Base-by-base conservation (phyloP, 495 filamentous ascomycete species). In the Astrothelium macrocarpum region DNA sequence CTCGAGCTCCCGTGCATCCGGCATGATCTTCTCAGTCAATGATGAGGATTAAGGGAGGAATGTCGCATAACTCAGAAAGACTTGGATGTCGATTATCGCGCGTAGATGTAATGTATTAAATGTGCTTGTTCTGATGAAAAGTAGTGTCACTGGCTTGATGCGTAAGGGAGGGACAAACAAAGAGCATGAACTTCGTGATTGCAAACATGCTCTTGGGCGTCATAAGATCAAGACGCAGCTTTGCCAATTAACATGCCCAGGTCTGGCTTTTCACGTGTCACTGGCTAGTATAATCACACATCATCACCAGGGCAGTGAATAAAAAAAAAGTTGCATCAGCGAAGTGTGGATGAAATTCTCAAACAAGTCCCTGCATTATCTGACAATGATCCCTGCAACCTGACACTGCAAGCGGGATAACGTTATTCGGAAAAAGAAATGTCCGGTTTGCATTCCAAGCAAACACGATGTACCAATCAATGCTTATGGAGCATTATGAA, bases 1-100 rank as follows among this genome's bases (percentile, higher is more conserved):
- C 1, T 67, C 61, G 23, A 69, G 61, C 25, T 66, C 65, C 31
- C 46, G 16, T 20, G 63, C 65, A 62, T 56, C 49, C 26, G 49
- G 49, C 49, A 56, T 56, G 49, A 29, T 56, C 0, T 25, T 2
- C 20, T 29, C 5, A 2, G 20, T 11, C 25, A 2, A 29, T 11
- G 29, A 56, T 28, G 49, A 56, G 25, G 25, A n/a, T 20, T 29
- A 29, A n/a, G n/a, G n/a, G n/a, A n/a, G n/a, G n/a, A n/a, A n/a
- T n/a, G n/a, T n/a, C n/a, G n/a, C n/a, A n/a, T n/a, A n/a, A n/a
- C n/a, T n/a, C n/a, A n/a, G n/a, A n/a, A n/a, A n/a, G n/a, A n/a
- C n/a, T n/a, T n/a, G n/a, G n/a, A n/a, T n/a, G n/a, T n/a, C n/a
- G n/a, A n/a, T n/a, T n/a, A n/a, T n/a, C n/a, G n/a, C n/a, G n/a